phyloP scores from a whole-genome alignment of 805 yeast genomes.

The Suhomyces prunicola region DNA sequence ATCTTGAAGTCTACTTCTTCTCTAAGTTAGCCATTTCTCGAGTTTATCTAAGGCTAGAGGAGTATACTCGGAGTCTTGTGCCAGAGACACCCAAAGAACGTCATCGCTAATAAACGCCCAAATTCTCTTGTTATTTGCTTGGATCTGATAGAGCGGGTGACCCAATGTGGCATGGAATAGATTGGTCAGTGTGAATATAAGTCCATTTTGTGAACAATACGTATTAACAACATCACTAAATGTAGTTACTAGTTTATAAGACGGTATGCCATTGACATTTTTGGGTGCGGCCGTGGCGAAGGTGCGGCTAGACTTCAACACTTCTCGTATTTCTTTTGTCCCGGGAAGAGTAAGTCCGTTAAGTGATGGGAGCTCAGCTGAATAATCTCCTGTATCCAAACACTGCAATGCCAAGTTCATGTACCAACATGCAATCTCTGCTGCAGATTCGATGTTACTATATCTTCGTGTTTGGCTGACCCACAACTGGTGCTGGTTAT shows the following conservation, averaged over 20 bases:
- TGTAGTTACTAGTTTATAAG: conserved; percentile 42
- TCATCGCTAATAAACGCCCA: conserved; percentile 60
- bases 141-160: conserved; percentile 42
- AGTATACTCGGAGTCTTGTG: conserved; percentile 27
- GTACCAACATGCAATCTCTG: conserved; percentile 18
- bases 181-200: conserved; percentile 36
- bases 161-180: conserved; percentile 36
- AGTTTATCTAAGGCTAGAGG: conserved; percentile 31
- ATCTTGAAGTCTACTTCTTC: background rate
- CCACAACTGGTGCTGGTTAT: conserved; percentile 21
- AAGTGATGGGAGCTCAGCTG: conserved; percentile 11
- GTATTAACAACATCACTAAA: conserved; percentile 66
- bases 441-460: background rate
- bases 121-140: conserved; percentile 30
- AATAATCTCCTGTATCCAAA: conserved; percentile 4
- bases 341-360: conserved; percentile 5
- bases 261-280: conserved; percentile 38
- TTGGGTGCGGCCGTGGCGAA: background rate
- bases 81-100: conserved; percentile 50
- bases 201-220: conserved; percentile 50
- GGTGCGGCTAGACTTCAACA: background rate
- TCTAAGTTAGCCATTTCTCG: background rate
- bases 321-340: background rate
- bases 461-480: background rate
- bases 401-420: conserved; percentile 13